Evolutionary conservation across 306 rosid species (phyloP).

Genomic region (Pterocarpus macrocarpus): DNA sequence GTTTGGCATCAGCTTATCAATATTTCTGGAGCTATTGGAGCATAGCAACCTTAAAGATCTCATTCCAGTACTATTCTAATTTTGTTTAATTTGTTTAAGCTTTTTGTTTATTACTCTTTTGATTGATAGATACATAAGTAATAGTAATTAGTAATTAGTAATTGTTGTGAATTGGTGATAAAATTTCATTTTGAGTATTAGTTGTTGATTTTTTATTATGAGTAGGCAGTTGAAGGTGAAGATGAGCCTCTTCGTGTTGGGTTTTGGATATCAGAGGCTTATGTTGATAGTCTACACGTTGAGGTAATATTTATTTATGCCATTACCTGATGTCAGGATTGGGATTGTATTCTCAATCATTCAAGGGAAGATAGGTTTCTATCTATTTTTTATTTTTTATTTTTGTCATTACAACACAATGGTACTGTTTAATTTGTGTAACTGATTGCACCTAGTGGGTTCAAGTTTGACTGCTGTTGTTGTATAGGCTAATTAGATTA

Average conservation of each 20-base stretch:
- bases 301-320: slow-evolving; percentile 58
- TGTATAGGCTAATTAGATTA: neutral
- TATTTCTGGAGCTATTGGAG: slow-evolving; percentile 75
- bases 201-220: neutral
- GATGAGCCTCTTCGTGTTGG: slow-evolving; percentile 76
- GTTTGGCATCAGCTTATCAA: no score
- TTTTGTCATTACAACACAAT: neutral
- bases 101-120: neutral
- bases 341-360: neutral
- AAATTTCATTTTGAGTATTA: neutral
- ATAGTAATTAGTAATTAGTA: neutral
- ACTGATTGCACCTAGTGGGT: neutral
- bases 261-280: slow-evolving; percentile 85
- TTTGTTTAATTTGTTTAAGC: neutral
- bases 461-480: neutral
- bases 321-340: neutral
- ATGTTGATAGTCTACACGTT: slow-evolving; percentile 84
- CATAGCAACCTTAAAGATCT: slow-evolving; percentile 88
- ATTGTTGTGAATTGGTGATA: slow-evolving; percentile 21
- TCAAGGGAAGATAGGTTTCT: neutral
- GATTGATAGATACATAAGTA: neutral
- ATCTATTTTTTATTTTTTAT: neutral
- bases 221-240: slow-evolving; percentile 93
- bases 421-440: neutral
- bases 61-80: slow-evolving; percentile 69